Evolutionary conservation across 2,329 filamentous ascomycete species (phyloP).

Genomic region (Knoxdaviesia capensis): DNA sequence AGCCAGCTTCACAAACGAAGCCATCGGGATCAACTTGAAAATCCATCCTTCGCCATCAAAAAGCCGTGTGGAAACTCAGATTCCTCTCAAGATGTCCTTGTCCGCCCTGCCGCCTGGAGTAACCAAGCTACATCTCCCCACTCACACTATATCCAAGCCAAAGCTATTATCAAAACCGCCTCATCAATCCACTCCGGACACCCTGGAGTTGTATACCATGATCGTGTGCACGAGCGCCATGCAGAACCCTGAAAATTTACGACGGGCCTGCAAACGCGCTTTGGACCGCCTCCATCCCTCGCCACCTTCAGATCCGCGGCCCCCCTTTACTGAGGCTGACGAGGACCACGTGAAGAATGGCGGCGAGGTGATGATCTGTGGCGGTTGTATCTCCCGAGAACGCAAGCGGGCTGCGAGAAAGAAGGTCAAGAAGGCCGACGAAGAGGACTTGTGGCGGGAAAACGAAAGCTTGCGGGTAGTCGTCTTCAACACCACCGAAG

Average conservation of each 20-base stretch:
- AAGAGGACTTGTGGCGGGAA: constrained; percentile 70
- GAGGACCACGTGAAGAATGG: constrained; percentile 63
- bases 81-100: constrained; percentile 66
- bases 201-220: constrained; percentile 58
- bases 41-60: constrained; percentile 5
- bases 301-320: constrained; percentile 6
- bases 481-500: constrained; percentile 77
- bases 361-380: constrained; percentile 83
- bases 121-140: constrained; percentile 67
- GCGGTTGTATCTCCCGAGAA: constrained; percentile 79
- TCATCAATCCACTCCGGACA: constrained; percentile 47
- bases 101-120: constrained; percentile 56
- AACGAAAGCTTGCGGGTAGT: constrained; percentile 68
- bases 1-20: constrained; percentile 3
- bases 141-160: constrained; percentile 83
- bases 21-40: background rate
- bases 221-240: constrained; percentile 89
- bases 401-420: constrained; percentile 80
- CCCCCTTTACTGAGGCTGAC: constrained; percentile 22
- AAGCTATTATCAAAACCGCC: constrained; percentile 65
- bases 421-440: constrained; percentile 81
- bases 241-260: constrained; percentile 44
- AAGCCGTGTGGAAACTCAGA: constrained; percentile 77
- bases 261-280: constrained; percentile 44
- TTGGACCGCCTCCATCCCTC: constrained; percentile 16